Base-by-base conservation (phyloP, 2,329 filamentous ascomycete genomes). In the Alternaria postmessia region DNA sequence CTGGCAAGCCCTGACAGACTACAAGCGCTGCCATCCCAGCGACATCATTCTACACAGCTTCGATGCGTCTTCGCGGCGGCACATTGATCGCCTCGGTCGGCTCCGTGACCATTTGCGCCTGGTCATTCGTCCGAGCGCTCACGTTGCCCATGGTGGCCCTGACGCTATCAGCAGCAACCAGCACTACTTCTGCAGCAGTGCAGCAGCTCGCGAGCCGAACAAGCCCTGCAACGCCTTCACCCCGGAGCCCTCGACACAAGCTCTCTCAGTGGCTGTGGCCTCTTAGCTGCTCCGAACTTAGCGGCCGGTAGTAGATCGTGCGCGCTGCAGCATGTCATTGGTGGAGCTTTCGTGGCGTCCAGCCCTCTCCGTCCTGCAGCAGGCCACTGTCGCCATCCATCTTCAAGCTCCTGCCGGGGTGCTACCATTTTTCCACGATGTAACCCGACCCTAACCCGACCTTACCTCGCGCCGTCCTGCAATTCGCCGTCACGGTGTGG, bases 361-460 rank as follows among this genome's bases (percentile, higher is more conserved):
- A 72, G 70, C 69, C 71, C 63, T 70, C 71, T 74, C 74, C 71
- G 73, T 75, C 69, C 71, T 75, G 72, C 73, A 75, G 62, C 62
- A 60, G 54, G 61, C 67, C 63, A 61, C 69, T 65, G 65, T 69
- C 68, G 67, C 69, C 70, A 70, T 69, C 66, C 65, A 61, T 57
- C 62, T 54, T 63, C 68, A 64, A 67, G 70, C 64, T 61, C 63
- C 59, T 61, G 54, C 70, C 64, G 57, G 70, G 67, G 67, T 69
- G 62, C 67, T 51, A 61, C 62, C 54, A 59, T 57, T 57, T 54
- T 67, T 66, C 61, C 67, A 67, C 74, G 75, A 77, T 77, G 75
- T 78, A 77, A 78, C 75, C 69, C 70, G 70, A 73, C 73, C 70
- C 65, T 66, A 77, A 78, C 75, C 69, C 70, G 70, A 73, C 73